Base-by-base conservation (phyloP, 768 basidiomycete species). In the Artomyces pyxidatus region DNA sequence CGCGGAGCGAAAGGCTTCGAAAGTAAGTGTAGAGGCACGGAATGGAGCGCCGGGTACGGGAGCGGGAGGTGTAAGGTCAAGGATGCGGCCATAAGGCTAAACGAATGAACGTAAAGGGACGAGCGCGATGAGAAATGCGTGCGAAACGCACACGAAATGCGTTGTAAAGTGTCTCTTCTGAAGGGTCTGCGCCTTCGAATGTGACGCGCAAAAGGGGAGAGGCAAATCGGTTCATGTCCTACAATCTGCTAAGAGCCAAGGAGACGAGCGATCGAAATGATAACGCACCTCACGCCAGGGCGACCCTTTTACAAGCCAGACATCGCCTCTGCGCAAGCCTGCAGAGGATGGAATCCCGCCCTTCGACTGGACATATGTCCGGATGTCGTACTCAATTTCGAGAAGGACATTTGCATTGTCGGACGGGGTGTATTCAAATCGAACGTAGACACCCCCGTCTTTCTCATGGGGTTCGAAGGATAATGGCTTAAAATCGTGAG, bases 161-260 rank as follows among this genome's bases (percentile, higher is more conserved):
- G 23, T 82, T 70, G 60, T 91, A 97, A 0, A 95, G 68, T 0
- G 71, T 62, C 64, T 94, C 88, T 58, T 94, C 89, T 25, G 77
- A 74, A 2, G 93, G 68, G 60, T 96, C 93, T 1, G 90, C 85
- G 0, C 95, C 95, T 27, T 95, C 88, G 56, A 95, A 97, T 6
- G 78, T 68, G n/a, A 95, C 77, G 50, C 78, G 78, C 44, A 97
- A 60, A 8, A 85, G 72, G 3, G 73, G 69, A 17, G 86, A 85
- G 0, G 91, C 83, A 62, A 81, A 95, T 45, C 88, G 74, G 50
- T 82, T 73, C 79, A 97, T 81, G 56, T 98, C 95, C 88, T 94
- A 54, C 16, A 52, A 27, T 16, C 29, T 51, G 42, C 48, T 21
- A 12, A 17, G 37, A 6, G 25, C 29, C 35, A 30, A 32, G 23